Conservation (phyloP, 441 rosid genomes). For the Adansonia madagascariensis region DNA sequence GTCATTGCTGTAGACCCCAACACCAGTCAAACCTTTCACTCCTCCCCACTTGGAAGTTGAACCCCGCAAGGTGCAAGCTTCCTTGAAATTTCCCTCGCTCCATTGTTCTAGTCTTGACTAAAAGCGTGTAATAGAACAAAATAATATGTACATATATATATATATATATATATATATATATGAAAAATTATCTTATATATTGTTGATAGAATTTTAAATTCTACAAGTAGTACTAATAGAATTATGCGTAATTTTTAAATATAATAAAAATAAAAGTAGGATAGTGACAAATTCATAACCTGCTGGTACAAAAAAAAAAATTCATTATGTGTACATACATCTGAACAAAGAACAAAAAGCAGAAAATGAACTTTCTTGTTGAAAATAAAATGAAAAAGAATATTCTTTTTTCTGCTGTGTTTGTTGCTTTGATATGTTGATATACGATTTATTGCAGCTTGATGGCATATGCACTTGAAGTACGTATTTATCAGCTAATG, state of each 20-base stretch:
- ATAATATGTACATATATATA: neutral
- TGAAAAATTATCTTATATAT: no score
- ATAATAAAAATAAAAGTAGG: no score
- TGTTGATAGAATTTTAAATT: no score
- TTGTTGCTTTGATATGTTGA: no score
- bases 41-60: neutral
- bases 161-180: no score
- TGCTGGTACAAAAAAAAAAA: no score
- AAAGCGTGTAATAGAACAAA: neutral
- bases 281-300: no score
- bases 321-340: no score
- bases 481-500: no score
- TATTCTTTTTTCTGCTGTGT: neutral
- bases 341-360: neutral
- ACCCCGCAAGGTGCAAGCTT: neutral
- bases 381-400: neutral
- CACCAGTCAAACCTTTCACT: neutral
- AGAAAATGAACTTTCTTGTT: neutral
- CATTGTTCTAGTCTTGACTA: neutral
- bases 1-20: constrained; percentile 2
- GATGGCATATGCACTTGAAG: no score
- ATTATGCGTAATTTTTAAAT: no score
- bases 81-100: neutral
- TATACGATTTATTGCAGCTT: neutral
- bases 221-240: no score